Evolutionary conservation across 768 basidiomycete species (phyloP), one percentile per base, ranked within the genome.

Genomic region (Lepiota venenata): DNA sequence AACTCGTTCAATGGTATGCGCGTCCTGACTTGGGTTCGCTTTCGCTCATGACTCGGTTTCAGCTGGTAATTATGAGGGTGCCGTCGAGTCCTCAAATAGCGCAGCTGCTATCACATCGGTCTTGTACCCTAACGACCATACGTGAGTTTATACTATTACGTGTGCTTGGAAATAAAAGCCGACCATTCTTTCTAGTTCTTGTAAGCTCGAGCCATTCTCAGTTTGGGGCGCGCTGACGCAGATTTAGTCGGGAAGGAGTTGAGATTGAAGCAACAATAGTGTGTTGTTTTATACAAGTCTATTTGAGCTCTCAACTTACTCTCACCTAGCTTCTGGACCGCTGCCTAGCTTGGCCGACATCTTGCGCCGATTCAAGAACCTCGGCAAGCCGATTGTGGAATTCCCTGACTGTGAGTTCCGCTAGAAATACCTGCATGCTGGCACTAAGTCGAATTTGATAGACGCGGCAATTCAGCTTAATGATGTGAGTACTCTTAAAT

Each of bases 381-480:
- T 90, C 16, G 86, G 82, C 47, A 88, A 91, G 67, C 84, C 86
- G 2, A 85, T 95, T 60, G 72, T 74, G 9, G 84, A 90, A 60
- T 84, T 99, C 65, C 80, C 93, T 1, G 91, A 97, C 55, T 89
- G 87, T 91, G 61, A 52, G 83, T 69, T 16, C 47, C 18, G 20
- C 15, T 41, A 15, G 16, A 8, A 32, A 8, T 11, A 25, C n/a
- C 46, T 48, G 14, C 16, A 18, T 49, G 11, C 6, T 25, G n/a
- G 14, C 22, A 16, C 18, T 20, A 11, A 8, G 16, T 48, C 43
- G n/a, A 47, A 44, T 42, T 57, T 56, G 42, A 2, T 55, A 92
- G 90, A 81, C 69, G 88, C 90, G 60, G 90, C 92, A 8, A 94
- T 97, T 55, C 96, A 99, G 68, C 82, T 96, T n/a, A 97, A 96